Conservation (phyloP, 2,329 filamentous ascomycete genomes). For the Curvularia eragrostidis region DNA sequence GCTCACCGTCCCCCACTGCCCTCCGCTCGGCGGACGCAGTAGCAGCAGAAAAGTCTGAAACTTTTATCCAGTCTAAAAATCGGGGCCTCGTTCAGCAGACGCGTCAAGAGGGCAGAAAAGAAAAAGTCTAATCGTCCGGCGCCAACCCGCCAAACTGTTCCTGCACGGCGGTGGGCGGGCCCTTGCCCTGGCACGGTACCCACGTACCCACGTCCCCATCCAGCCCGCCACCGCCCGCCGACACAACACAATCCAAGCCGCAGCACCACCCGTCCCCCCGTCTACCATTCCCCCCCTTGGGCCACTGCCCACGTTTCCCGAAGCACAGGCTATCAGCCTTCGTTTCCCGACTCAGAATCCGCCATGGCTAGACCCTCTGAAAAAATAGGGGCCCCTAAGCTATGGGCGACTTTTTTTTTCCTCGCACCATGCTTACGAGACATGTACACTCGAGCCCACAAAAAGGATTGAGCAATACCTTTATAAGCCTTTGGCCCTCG, state of each 20-base stretch:
- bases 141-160: constrained; percentile 10
- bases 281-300: constrained; percentile 5
- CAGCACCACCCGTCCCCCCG: constrained; percentile 11
- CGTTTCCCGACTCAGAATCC: constrained; percentile 18
- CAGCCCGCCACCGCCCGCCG: constrained; percentile 15
- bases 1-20: not conserved
- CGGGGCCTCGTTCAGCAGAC: constrained; percentile 11
- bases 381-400: constrained; percentile 18
- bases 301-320: constrained; percentile 17
- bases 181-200: not conserved
- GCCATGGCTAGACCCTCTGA: constrained; percentile 21
- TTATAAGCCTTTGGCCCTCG: constrained; percentile 10
- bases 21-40: constrained; percentile 11
- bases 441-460: constrained; percentile 15
- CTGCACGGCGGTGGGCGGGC: constrained; percentile 9
- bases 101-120: constrained; percentile 11
- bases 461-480: constrained; percentile 15
- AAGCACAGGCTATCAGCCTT: constrained; percentile 21
- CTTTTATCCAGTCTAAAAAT: constrained; percentile 19
- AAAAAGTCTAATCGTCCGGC: constrained; percentile 11
- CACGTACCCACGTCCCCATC: constrained; percentile 9
- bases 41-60: constrained; percentile 16
- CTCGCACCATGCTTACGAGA: constrained; percentile 10
- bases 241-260: constrained; percentile 21
- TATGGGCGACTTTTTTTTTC: constrained; percentile 17